Evolutionary conservation across 306 rosid species (phyloP).

Genomic region (Vigna mungo): DNA sequence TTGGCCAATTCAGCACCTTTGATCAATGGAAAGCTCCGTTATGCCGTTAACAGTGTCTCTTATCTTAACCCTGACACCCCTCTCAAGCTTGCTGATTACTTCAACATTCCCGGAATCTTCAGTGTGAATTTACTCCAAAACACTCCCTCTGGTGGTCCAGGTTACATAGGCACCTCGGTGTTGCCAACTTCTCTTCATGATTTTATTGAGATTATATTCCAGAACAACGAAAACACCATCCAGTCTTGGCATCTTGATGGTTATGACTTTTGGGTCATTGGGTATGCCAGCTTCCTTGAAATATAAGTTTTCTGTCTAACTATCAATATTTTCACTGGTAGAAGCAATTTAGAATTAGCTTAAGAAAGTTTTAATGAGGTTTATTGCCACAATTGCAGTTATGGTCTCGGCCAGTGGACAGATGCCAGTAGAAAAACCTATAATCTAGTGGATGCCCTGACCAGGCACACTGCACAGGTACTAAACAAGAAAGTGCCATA

Average conservation of each 20-base stretch:
- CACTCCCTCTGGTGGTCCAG: conserved; percentile 64
- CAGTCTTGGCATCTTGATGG: conserved; percentile 98
- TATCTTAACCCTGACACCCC: conserved; percentile 87
- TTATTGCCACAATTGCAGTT: conserved; percentile 56
- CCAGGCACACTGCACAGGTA: conserved; percentile 97
- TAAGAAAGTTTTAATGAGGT: conserved; percentile 12
- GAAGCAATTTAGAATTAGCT: conserved; percentile 22
- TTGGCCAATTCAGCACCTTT: conserved; percentile 79
- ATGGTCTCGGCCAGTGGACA: conserved; percentile 81
- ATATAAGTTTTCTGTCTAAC: conserved; percentile 8
- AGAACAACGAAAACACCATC: conserved; percentile 74
- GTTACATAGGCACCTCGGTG: conserved; percentile 68
- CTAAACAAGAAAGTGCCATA: not conserved
- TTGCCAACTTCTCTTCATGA: conserved; percentile 69
- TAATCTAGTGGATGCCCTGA: conserved; percentile 83
- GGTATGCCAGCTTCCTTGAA: conserved; percentile 59
- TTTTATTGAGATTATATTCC: conserved; percentile 88
- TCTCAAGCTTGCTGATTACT: conserved; percentile 94
- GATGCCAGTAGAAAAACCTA: conserved; percentile 65
- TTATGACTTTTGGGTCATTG: conserved; percentile 94
- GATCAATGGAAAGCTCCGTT: conserved; percentile 83
- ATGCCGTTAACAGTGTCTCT: conserved; percentile 79
- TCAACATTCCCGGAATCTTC: conserved; percentile 87
- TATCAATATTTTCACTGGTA: conserved; percentile 6
- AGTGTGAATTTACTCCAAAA: conserved; percentile 60